Evolutionary conservation across 495 filamentous ascomycete genomes (phyloP).

Genomic region (Cenococcum geophilum): DNA sequence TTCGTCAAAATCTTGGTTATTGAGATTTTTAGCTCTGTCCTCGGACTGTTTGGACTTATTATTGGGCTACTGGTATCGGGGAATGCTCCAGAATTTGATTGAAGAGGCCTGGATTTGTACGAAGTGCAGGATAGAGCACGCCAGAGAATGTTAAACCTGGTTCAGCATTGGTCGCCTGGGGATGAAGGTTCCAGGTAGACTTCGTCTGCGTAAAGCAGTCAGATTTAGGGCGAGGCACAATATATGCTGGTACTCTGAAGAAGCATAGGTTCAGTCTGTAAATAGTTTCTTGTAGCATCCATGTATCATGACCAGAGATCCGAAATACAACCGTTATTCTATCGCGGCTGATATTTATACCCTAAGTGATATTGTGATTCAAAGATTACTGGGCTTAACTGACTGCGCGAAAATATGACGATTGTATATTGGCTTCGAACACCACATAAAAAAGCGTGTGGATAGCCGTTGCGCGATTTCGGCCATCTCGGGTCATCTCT

Average conservation of each 20-base stretch:
- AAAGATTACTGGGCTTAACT: background rate
- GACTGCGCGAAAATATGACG: no score
- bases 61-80: constrained; percentile 80
- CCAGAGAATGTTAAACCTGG: background rate
- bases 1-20: constrained; percentile 99
- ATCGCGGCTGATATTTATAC: background rate
- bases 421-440: no score
- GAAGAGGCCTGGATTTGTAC: background rate
- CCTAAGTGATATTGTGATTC: background rate
- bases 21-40: constrained; percentile 97
- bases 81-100: constrained; percentile 66
- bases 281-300: background rate
- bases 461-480: no score
- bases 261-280: background rate
- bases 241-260: background rate
- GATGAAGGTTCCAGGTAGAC: no score
- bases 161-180: no score
- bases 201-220: no score
- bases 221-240: background rate
- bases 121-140: background rate
- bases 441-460: no score
- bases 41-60: constrained; percentile 97
- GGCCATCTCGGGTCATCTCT: background rate
- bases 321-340: background rate
- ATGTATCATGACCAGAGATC: constrained; percentile 1